Percentiles rank a stretch among this genome's conserved stretches.
Conservation (phyloP, 495 filamentous ascomycete species). For the Amorphotheca resinae region DNA sequence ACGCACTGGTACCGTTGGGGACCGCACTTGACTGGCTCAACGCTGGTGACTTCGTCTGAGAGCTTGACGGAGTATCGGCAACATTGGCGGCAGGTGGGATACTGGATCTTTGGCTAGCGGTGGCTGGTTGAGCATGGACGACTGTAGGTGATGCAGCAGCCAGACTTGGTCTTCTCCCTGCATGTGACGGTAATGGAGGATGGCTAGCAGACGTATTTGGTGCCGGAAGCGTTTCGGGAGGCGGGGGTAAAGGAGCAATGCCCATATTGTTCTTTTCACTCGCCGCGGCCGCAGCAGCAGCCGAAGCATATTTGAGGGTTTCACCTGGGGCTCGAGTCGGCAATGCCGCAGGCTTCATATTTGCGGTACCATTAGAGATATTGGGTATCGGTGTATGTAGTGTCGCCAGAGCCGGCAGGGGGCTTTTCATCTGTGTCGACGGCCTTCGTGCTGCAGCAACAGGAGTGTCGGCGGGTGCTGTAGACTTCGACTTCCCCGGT, state of each 20-base stretch:
- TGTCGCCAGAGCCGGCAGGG: slow-evolving; percentile 79
- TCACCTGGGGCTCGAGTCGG: slow-evolving; percentile 78
- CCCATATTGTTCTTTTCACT: slow-evolving; percentile 60
- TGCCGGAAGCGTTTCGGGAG: slow-evolving; percentile 17
- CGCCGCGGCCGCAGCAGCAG: slow-evolving; percentile 86
- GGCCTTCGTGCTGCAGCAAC: slow-evolving; percentile 53
- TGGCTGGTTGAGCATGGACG: slow-evolving; percentile 38
- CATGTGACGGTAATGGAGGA: slow-evolving; percentile 19
- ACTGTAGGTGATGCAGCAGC: slow-evolving; percentile 42
- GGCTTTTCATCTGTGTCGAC: slow-evolving; percentile 86
- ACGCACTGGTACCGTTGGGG: slow-evolving; percentile 22
- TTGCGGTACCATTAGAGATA: slow-evolving; percentile 42
- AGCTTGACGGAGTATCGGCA: slow-evolving; percentile 16
- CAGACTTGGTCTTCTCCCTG: slow-evolving; percentile 20
- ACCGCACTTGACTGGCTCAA: slow-evolving; percentile 29
- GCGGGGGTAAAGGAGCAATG: slow-evolving; percentile 37
- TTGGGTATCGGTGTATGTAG: slow-evolving; percentile 56
- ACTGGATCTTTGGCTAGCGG: slow-evolving; percentile 26
- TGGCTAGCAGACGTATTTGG: slow-evolving; percentile 8
- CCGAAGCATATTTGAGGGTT: slow-evolving; percentile 90
- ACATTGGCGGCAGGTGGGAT: slow-evolving; percentile 26
- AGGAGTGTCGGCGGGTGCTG: slow-evolving; percentile 31
- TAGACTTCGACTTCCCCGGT: slow-evolving; percentile 38
- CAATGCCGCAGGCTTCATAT: slow-evolving; percentile 84
- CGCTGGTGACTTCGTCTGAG: slow-evolving; percentile 39